phyloP scores from a whole-genome alignment of 2,329 filamentous ascomycete genomes.

The Trematosphaeria pertusa region DNA sequence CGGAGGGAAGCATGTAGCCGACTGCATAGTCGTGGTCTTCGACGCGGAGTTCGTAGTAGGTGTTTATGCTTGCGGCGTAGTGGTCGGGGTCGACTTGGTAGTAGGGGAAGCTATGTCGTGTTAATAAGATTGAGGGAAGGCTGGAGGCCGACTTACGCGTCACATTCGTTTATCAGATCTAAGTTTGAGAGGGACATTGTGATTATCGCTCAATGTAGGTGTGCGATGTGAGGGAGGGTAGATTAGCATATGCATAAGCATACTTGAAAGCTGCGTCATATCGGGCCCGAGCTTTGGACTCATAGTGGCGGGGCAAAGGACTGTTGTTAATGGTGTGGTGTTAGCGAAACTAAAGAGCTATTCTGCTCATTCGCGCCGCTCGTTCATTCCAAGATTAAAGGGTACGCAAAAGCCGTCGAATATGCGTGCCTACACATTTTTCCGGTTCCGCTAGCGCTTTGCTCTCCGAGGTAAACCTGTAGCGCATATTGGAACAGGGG shows the following conservation, averaged over 20 bases:
- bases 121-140: constrained; percentile 2
- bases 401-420: too few relatives aligned
- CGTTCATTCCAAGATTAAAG: too few relatives aligned
- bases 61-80: constrained; percentile 61
- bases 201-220: constrained; percentile 1
- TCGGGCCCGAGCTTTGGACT: constrained; percentile 3
- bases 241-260: not conserved
- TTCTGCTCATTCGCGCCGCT: too few relatives aligned
- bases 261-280: constrained; percentile 17
- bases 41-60: constrained; percentile 71
- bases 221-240: not conserved
- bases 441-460: too few relatives aligned
- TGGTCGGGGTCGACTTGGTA: constrained; percentile 64
- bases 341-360: too few relatives aligned
- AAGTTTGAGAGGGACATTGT: constrained; percentile 56
- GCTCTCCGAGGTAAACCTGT: too few relatives aligned
- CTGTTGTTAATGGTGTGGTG: too few relatives aligned
- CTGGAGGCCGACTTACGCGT: constrained; percentile 50
- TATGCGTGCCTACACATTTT: too few relatives aligned
- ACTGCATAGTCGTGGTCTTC: constrained; percentile 66
- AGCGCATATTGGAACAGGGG: too few relatives aligned
- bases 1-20: constrained; percentile 66
- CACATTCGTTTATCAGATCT: constrained; percentile 64
- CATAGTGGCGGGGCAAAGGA: constrained; percentile 34
- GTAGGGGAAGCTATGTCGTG: constrained; percentile 74